phyloP scores from a whole-genome alignment of 2,329 filamentous ascomycete species.

The Phyllosticta citrichinensis region DNA sequence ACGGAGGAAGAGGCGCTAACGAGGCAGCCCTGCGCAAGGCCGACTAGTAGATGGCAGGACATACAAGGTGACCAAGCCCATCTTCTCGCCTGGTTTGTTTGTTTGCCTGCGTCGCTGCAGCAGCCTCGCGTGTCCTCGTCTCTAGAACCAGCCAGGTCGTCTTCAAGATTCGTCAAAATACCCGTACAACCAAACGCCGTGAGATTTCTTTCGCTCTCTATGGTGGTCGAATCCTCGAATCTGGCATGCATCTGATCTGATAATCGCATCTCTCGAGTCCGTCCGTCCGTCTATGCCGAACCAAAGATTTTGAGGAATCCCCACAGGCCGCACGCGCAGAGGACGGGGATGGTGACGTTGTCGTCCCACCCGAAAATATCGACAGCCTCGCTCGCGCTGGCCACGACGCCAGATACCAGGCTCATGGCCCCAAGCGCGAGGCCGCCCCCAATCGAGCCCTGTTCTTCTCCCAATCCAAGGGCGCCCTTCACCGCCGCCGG shows the following conservation, averaged over 20 bases:
- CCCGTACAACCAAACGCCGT: not conserved
- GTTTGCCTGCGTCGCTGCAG: too few relatives aligned
- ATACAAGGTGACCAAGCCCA: too few relatives aligned
- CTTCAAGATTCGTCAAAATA: not conserved
- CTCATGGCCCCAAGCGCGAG: conserved; percentile 72
- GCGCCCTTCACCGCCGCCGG: conserved; percentile 49
- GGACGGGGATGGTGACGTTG: conserved; percentile 89
- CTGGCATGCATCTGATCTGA: not conserved
- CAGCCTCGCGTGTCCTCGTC: too few relatives aligned
- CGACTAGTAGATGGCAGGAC: too few relatives aligned
- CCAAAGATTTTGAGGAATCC: conserved; percentile 84
- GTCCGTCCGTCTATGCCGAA: not conserved
- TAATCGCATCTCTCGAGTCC: not conserved
- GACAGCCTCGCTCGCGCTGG: conserved; percentile 78
- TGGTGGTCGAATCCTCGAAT: not conserved
- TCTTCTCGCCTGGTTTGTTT: too few relatives aligned
- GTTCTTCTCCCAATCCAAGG: conserved; percentile 50
- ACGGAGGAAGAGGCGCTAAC: too few relatives aligned
- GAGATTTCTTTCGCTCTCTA: not conserved
- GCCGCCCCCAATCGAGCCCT: conserved; percentile 57
- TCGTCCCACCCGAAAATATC: conserved; percentile 94
- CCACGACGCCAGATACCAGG: conserved; percentile 78
- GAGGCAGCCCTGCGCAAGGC: too few relatives aligned
- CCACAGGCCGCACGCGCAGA: conserved; percentile 84
- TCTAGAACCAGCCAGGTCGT: too few relatives aligned